A percentile compares a stretch with the other conserved stretches of the same genome.
These are phyloP conservation scores for Auricularia heimuer DNA, from an alignment of 768 basidiomycete genomes.

Conservation along the genomic window DNA sequence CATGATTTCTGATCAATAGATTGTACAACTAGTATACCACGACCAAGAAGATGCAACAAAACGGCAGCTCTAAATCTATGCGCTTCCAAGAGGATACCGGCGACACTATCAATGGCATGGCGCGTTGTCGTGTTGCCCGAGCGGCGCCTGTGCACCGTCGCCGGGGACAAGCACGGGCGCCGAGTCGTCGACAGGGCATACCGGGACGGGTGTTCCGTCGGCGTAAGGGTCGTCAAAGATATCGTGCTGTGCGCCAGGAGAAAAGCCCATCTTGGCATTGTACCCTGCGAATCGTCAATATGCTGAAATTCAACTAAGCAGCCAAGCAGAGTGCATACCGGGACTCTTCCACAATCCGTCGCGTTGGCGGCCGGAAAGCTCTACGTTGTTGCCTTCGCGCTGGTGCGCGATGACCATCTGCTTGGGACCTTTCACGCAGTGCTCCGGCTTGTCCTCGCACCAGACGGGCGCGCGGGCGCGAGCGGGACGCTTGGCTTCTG, in stretches of 20 bases:
- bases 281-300: background rate
- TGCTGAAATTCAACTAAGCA: background rate
- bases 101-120: too few species aligned
- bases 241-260: constrained; percentile 2
- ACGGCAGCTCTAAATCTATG: too few species aligned
- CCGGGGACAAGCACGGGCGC: too few species aligned
- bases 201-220: background rate
- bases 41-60: too few species aligned
- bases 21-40: too few species aligned
- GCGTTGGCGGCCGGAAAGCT: background rate
- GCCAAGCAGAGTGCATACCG: background rate
- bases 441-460: constrained; percentile 6
- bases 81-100: too few species aligned
- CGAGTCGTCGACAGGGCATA: background rate
- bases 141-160: too few species aligned
- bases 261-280: background rate
- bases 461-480: constrained; percentile 7
- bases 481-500: background rate
- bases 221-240: constrained; percentile 2
- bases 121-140: too few species aligned
- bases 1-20: too few species aligned
- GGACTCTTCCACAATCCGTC: constrained; percentile 8
- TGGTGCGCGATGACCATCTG: constrained; percentile 10
- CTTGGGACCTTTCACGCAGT: constrained; percentile 7
- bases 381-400: constrained; percentile 8